phyloP scores from a whole-genome alignment of 176 grass and related monocot species.

The Oryza coarctata region DNA sequence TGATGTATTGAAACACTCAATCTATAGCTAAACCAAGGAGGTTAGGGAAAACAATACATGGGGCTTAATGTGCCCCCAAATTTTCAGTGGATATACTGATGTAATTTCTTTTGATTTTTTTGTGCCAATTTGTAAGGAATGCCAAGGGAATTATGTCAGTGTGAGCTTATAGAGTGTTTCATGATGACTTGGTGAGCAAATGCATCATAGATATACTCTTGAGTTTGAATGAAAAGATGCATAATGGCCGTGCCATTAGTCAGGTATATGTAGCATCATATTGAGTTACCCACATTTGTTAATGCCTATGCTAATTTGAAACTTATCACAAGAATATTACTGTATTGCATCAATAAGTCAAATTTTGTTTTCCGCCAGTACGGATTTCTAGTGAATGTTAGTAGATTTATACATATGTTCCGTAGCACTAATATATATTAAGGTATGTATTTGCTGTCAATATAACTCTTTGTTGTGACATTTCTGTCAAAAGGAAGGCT shows the following conservation, averaged over 20 bases:
- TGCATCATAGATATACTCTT: not conserved
- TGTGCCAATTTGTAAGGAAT: not conserved
- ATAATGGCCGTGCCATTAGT: not conserved
- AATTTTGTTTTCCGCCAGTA: not conserved
- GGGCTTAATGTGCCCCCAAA: not conserved
- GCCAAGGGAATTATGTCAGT: not conserved
- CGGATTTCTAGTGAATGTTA: not conserved
- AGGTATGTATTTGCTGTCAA: not conserved
- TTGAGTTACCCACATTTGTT: not conserved
- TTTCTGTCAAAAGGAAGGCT: not conserved
- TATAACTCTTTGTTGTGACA: not conserved
- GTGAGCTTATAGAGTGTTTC: constrained; percentile 10
- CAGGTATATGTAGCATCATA: not conserved
- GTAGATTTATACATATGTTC: not conserved
- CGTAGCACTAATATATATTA: constrained; percentile 11
- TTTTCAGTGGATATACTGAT: not conserved
- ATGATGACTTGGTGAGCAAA: not conserved
- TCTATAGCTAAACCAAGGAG: not conserved
- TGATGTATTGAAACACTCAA: not conserved
- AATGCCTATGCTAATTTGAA: not conserved
- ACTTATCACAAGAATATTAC: not conserved
- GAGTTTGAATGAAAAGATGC: not conserved
- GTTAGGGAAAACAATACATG: not conserved
- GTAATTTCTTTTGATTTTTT: not conserved
- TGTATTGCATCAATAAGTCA: constrained; percentile 11